Evolutionary conservation across 1,284 basidiomycete genomes (phyloP).

Genomic region (Waitea zeae): DNA sequence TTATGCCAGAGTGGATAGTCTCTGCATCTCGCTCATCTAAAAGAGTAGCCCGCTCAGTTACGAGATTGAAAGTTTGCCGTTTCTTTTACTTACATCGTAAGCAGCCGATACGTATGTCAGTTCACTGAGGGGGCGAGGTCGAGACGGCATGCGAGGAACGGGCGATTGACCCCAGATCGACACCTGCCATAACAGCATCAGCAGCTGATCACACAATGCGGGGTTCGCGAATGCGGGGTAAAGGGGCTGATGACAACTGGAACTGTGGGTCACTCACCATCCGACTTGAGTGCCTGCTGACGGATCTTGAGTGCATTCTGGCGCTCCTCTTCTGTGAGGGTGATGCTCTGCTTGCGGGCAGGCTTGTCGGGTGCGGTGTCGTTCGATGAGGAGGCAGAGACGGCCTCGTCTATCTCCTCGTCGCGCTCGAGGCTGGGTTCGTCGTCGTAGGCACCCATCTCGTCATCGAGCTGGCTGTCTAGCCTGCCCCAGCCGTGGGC

Average conservation of each 20-base stretch:
- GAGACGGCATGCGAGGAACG: slow-evolving; percentile 65
- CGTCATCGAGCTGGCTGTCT: slow-evolving; percentile 41
- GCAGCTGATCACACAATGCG: slow-evolving; percentile 4
- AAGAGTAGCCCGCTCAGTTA: no score
- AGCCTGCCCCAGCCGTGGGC: slow-evolving; percentile 73
- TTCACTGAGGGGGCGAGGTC: no score
- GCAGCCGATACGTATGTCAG: no score
- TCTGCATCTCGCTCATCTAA: no score
- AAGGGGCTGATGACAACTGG: slow-evolving; percentile 1
- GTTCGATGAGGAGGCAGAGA: neutral
- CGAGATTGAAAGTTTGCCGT: no score
- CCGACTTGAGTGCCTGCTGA: slow-evolving; percentile 45
- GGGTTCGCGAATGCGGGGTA: no score
- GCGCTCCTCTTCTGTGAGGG: slow-evolving; percentile 46
- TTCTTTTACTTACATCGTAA: no score
- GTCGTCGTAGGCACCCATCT: slow-evolving; percentile 33
- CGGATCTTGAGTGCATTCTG: slow-evolving; percentile 45
- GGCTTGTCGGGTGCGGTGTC: slow-evolving; percentile 4
- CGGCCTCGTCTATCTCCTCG: no score
- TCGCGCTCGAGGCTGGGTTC: slow-evolving; percentile 21
- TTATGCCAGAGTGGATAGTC: no score
- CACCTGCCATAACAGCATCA: slow-evolving; percentile 14
- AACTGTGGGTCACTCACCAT: slow-evolving; percentile 20
- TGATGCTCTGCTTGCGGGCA: slow-evolving; percentile 15
- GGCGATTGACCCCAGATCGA: slow-evolving; percentile 66